A percentile compares a stretch with the other conserved stretches of the same genome.
Conservation (phyloP, 116 monocot genomes). For the Posidonia oceanica region DNA sequence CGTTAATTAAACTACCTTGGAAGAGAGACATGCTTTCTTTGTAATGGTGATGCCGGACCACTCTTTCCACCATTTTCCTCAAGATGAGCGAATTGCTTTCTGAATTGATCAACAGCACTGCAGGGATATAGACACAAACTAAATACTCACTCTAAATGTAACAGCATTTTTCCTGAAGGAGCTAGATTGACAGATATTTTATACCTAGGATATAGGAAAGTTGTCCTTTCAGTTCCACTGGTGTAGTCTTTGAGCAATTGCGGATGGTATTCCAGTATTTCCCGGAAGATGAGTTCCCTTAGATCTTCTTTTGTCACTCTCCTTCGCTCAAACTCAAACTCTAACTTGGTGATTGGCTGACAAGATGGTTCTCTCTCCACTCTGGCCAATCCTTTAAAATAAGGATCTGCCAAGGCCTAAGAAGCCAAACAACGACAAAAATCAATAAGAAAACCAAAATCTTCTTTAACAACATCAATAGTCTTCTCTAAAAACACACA, state of each 20-base stretch:
- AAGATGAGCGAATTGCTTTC: constrained; percentile 77
- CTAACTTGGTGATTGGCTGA: constrained; percentile 73
- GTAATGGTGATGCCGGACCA: constrained; percentile 43
- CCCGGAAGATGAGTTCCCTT: constrained; percentile 74
- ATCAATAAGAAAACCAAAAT: neutral
- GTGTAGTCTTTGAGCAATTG: constrained; percentile 67
- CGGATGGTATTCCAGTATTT: constrained; percentile 84
- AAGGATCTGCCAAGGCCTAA: constrained; percentile 81
- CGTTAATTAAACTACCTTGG: constrained; percentile 36
- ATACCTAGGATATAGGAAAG: constrained; percentile 71
- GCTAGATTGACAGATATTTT: neutral
- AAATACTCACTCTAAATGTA: neutral
- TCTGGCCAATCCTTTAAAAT: constrained; percentile 80
- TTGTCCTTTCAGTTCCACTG: constrained; percentile 57
- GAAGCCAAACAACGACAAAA: neutral
- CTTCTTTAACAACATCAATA: no score
- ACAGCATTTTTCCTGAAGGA: no score
- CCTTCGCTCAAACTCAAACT: constrained; percentile 87
- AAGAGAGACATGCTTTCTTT: constrained; percentile 83
- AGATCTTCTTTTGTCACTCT: constrained; percentile 81
- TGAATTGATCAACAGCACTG: constrained; percentile 91
- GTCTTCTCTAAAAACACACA: no score
- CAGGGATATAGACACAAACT: constrained; percentile 8
- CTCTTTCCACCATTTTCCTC: constrained; percentile 71
- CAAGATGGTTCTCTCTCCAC: constrained; percentile 84